A percentile compares a stretch with the other conserved stretches of the same genome.
Conservation (phyloP, 2,329 filamentous ascomycete genomes). For the Aspergillus aculeatinus region DNA sequence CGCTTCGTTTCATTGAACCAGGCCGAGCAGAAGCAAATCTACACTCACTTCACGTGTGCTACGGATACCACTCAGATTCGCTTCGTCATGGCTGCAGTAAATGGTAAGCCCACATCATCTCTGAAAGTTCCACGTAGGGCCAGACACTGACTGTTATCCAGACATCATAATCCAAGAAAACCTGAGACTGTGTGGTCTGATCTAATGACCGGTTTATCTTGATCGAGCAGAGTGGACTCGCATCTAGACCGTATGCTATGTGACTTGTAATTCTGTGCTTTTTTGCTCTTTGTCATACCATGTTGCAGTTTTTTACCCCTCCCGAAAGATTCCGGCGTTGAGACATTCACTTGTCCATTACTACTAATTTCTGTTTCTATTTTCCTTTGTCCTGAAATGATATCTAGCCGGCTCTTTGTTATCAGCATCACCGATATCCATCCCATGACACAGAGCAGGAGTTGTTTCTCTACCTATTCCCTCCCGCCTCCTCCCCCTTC, state of each 20-base stretch:
- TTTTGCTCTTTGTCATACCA: conserved; percentile 26
- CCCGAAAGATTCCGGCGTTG: conserved; percentile 34
- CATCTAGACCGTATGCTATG: conserved; percentile 34
- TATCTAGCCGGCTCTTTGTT: conserved; percentile 30
- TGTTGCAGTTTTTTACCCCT: conserved; percentile 29
- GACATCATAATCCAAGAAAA: conserved; percentile 99
- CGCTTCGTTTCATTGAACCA: conserved; percentile 98
- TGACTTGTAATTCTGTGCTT: conserved; percentile 31
- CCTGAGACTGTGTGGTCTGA: conserved; percentile 91
- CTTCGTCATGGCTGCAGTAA: conserved; percentile 99
- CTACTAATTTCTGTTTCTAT: conserved; percentile 20
- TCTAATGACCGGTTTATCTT: conserved; percentile 59
- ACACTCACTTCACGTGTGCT: conserved; percentile 98
- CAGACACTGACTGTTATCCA: conserved; percentile 45
- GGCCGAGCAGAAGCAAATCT: conserved; percentile 99
- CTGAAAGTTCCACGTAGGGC: background rate
- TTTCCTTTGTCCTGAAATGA: conserved; percentile 28
- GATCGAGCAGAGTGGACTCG: conserved; percentile 28
- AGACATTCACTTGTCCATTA: conserved; percentile 34
- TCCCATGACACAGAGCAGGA: conserved; percentile 27
- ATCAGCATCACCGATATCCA: conserved; percentile 27
- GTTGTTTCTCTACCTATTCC: conserved; percentile 18
- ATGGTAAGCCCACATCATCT: conserved; percentile 64
- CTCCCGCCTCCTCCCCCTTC: conserved; percentile 9
- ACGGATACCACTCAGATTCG: conserved; percentile 98